Conservation (phyloP, 768 basidiomycete species). For the Panaeolus cyanescens region DNA sequence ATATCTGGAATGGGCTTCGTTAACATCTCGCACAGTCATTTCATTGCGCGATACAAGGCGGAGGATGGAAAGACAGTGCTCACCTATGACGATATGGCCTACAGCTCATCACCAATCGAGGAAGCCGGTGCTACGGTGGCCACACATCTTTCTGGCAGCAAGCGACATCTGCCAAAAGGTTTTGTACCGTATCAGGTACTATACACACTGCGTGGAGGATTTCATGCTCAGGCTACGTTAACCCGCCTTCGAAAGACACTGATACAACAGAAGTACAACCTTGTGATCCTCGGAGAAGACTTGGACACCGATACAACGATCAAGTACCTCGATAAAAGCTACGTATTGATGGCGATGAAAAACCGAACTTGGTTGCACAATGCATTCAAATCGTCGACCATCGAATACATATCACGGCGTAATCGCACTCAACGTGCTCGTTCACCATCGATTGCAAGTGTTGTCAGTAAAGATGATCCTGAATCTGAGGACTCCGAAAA, state of each 20-base stretch:
- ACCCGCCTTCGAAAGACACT: slow-evolving; percentile 7
- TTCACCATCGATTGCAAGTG: no score
- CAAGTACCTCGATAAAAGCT: not conserved
- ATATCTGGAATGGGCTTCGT: slow-evolving; percentile 6
- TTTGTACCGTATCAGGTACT: slow-evolving; percentile 15
- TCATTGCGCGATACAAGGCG: slow-evolving; percentile 6
- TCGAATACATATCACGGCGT: not conserved
- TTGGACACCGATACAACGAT: not conserved
- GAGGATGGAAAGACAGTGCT: not conserved
- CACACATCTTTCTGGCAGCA: slow-evolving; percentile 14
- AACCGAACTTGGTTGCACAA: not conserved
- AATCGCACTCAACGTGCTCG: no score
- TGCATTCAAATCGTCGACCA: not conserved
- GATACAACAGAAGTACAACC: not conserved
- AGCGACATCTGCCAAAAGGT: slow-evolving; percentile 10
- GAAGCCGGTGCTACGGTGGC: slow-evolving; percentile 6
- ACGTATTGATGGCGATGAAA: not conserved
- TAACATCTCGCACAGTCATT: slow-evolving; percentile 4
- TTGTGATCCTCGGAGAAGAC: not conserved
- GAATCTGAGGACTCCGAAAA: no score
- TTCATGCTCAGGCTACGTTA: slow-evolving; percentile 15
- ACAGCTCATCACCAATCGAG: not conserved
- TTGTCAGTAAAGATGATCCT: no score
- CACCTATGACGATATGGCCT: slow-evolving; percentile 8
- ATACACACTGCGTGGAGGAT: slow-evolving; percentile 19